Percentiles rank a stretch among this genome's conserved stretches.
phyloP scores from a whole-genome alignment of 2,329 filamentous ascomycete species.

The Pyricularia pennisetigena region DNA sequence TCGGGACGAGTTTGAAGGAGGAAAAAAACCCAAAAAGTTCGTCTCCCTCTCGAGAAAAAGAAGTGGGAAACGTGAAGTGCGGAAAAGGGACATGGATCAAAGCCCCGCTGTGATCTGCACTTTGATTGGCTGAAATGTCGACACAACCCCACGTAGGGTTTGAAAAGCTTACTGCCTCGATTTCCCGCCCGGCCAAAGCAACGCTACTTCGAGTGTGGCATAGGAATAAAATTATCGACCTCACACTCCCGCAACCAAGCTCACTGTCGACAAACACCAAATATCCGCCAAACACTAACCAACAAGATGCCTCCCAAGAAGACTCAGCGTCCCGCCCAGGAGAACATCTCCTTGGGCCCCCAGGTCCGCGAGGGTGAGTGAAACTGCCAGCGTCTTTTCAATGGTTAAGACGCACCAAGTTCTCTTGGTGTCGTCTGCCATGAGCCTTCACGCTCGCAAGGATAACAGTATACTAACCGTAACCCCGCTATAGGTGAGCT shows the following conservation, averaged over 20 bases:
- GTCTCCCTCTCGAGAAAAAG: neutral
- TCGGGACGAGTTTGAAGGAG: conserved; percentile 8
- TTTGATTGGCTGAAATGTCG: neutral
- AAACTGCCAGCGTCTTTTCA: neutral
- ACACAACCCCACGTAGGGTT: neutral
- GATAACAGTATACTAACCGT: neutral
- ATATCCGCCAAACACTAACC: conserved; percentile 18
- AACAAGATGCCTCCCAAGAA: conserved; percentile 78
- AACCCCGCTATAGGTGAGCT: conserved; percentile 60
- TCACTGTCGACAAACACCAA: conserved; percentile 17
- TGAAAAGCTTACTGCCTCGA: conserved; percentile 3
- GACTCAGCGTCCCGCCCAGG: conserved; percentile 76
- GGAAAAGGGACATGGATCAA: neutral
- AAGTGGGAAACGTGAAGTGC: neutral
- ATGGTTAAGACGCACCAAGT: neutral
- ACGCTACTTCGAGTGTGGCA: conserved; percentile 7
- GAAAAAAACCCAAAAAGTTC: conserved; percentile 3
- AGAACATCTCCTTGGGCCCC: conserved; percentile 98
- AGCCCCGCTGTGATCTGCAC: neutral
- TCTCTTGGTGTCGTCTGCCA: neutral
- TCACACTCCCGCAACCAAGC: conserved; percentile 6
- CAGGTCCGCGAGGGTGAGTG: conserved; percentile 85
- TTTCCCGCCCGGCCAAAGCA: neutral
- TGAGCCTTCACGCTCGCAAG: neutral
- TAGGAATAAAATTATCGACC: conserved; percentile 11